phyloP scores from a whole-genome alignment of 345 rosid genomes.

The Cochlearia excelsa region DNA sequence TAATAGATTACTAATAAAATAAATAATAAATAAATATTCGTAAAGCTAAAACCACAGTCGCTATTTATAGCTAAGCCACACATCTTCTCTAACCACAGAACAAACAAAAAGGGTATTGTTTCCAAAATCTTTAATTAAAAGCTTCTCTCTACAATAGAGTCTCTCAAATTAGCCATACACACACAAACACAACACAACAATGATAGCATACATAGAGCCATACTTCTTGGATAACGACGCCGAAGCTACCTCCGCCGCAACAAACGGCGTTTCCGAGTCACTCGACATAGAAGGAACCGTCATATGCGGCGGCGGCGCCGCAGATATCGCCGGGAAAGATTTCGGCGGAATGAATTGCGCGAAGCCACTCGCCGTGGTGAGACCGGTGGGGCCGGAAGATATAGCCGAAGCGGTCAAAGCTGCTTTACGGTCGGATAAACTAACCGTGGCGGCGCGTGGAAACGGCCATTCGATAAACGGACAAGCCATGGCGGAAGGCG shows the following conservation, averaged over 20 bases:
- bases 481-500: conserved; percentile 85
- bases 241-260: conserved; percentile 42
- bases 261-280: conserved; percentile 38
- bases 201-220: conserved; percentile 76
- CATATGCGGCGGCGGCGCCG: conserved; percentile 31
- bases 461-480: conserved; percentile 98
- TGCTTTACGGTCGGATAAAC: conserved; percentile 47
- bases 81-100: conserved; percentile 37
- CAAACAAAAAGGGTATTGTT: conserved; percentile 25
- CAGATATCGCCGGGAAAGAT: conserved; percentile 52
- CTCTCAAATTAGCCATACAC: conserved; percentile 22
- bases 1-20: neutral
- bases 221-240: conserved; percentile 68
- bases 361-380: conserved; percentile 59
- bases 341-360: conserved; percentile 74
- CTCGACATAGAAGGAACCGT: conserved; percentile 58
- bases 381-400: conserved; percentile 64
- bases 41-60: conserved; percentile 30
- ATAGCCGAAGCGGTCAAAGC: conserved; percentile 52
- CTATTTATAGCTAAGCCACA: conserved; percentile 37
- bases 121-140: conserved; percentile 20
- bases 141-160: conserved; percentile 23
- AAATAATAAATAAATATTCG: conserved; percentile 5
- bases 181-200: conserved; percentile 24
- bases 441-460: conserved; percentile 92